These are phyloP conservation scores for Ganoderma resinaceum DNA, from an alignment of 1,284 basidiomycete genomes.

Conservation along the genomic window DNA sequence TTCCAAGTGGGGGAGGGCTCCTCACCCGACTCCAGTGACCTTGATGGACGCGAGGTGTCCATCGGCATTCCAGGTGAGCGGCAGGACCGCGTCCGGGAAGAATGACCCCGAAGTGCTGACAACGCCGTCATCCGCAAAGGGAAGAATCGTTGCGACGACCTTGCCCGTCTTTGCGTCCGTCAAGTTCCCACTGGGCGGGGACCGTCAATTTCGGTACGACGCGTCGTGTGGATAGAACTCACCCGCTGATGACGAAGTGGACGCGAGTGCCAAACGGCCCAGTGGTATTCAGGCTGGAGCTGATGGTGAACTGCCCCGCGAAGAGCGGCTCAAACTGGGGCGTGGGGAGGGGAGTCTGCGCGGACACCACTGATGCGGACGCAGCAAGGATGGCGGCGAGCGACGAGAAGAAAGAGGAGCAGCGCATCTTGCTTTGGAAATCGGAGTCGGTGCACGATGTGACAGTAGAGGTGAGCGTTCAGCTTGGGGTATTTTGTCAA, in stretches of 20 bases:
- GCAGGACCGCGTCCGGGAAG: background rate
- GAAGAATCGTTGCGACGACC: background rate
- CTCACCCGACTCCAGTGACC: constrained; percentile 1
- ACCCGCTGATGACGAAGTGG: background rate
- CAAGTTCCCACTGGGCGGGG: background rate
- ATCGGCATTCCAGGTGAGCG: background rate
- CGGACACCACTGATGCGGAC: background rate
- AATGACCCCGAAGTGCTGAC: background rate
- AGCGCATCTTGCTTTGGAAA: background rate
- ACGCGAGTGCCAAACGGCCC: constrained; percentile 2
- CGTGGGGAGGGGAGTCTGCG: background rate
- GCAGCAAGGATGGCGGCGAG: background rate
- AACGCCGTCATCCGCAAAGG: background rate
- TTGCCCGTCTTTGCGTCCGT: constrained; percentile 2
- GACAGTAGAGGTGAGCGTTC: background rate
- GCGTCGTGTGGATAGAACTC: background rate
- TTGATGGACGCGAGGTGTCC: background rate
- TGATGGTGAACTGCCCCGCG: background rate
- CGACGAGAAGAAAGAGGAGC: background rate
- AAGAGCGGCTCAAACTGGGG: constrained; percentile 1
- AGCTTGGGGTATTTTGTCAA: background rate
- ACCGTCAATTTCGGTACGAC: background rate
- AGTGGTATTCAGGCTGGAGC: background rate
- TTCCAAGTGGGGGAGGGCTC: background rate
- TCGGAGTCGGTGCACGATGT: background rate